Evolutionary conservation across 2,329 filamentous ascomycete species (phyloP).

Genomic region (Fusarium sp.): DNA sequence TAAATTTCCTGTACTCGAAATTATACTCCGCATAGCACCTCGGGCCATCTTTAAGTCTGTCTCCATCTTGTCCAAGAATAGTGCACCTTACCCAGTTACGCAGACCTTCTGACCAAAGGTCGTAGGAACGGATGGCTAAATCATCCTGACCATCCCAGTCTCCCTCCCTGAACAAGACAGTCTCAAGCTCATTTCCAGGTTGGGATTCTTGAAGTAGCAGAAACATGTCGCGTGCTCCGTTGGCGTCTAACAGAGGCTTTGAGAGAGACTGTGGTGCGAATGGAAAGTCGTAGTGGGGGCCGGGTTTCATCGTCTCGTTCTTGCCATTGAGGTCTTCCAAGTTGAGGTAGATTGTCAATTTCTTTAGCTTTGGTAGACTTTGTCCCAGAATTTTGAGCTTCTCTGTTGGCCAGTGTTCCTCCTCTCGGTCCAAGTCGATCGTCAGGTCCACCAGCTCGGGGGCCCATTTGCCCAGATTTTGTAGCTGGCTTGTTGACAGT

Average conservation of each 20-base stretch:
- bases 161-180: not conserved
- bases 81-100: not conserved
- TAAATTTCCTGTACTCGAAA: not conserved
- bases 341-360: constrained; percentile 9
- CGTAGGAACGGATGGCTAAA: not conserved
- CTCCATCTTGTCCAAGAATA: not conserved
- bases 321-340: not conserved
- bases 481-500: not conserved
- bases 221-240: not conserved
- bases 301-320: not conserved
- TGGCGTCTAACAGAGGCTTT: not conserved
- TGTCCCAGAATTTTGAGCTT: constrained; percentile 1
- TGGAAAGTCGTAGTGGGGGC: not conserved
- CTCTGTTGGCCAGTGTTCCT: not conserved
- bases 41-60: not conserved
- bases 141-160: not conserved
- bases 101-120: not conserved
- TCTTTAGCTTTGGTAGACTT: not conserved
- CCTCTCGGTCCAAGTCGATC: constrained; percentile 1
- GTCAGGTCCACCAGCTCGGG: not conserved
- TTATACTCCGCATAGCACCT: not conserved
- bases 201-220: not conserved
- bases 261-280: not conserved
- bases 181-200: not conserved
- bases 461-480: not conserved